Conservation (phyloP, 2,329 filamentous ascomycete species). For the Biscogniauxia marginata region DNA sequence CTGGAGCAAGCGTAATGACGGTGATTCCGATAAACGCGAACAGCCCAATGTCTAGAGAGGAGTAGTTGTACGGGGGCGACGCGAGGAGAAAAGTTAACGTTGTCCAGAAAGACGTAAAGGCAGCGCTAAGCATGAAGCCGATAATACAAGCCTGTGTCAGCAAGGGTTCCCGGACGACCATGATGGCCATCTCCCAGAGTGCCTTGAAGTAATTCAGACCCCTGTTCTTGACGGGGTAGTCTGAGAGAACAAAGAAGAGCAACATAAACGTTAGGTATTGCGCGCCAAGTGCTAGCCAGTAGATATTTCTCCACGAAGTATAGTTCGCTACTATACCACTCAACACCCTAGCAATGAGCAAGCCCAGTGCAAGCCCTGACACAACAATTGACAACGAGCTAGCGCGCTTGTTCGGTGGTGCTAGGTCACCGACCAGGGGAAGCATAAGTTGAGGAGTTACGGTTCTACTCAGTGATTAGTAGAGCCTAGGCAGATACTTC, state of each 20-base stretch:
- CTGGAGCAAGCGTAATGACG: constrained; percentile 64
- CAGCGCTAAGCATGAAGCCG: constrained; percentile 42
- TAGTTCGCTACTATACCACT: constrained; percentile 67
- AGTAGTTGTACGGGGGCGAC: constrained; percentile 66
- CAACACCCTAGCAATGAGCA: constrained; percentile 66
- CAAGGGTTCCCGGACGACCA: constrained; percentile 57
- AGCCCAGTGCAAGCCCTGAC: constrained; percentile 62
- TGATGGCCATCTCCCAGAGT: constrained; percentile 57
- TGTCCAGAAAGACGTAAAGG: constrained; percentile 67
- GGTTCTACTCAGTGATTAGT: constrained; percentile 21
- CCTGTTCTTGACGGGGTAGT: constrained; percentile 65
- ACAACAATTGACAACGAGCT: constrained; percentile 64
- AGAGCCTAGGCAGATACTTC: neutral
- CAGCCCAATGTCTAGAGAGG: constrained; percentile 67
- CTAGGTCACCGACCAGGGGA: constrained; percentile 68
- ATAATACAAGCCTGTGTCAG: constrained; percentile 59
- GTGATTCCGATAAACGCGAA: constrained; percentile 77
- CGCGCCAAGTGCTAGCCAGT: constrained; percentile 64
- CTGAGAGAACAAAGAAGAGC: constrained; percentile 67
- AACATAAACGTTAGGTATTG: constrained; percentile 62
- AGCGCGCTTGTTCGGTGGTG: constrained; percentile 59
- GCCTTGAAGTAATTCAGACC: constrained; percentile 60
- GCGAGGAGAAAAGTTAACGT: constrained; percentile 78
- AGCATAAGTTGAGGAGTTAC: constrained; percentile 57
- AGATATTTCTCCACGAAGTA: constrained; percentile 64